Conservation (phyloP, 257 asterid species). For the Lithospermum erythrorhizon region DNA sequence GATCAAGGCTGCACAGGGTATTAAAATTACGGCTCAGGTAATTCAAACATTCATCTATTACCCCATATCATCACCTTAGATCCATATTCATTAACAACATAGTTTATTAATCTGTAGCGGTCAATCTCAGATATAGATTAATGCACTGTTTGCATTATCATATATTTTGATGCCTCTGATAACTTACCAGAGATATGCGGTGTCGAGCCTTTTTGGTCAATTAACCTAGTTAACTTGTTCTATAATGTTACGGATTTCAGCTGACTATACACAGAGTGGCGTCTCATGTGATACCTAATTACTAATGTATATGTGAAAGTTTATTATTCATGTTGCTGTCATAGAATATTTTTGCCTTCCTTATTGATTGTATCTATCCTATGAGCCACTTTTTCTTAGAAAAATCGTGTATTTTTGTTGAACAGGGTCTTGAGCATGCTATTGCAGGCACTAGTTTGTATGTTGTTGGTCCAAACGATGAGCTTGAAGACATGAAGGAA, state of each 20-base stretch:
- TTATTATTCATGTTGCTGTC: background rate
- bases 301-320: background rate
- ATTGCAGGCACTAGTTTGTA: conserved; percentile 92
- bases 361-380: too few species aligned
- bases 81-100: too few species aligned
- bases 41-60: background rate
- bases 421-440: conserved; percentile 94
- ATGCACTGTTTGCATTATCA: too few species aligned
- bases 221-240: too few species aligned
- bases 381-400: too few species aligned
- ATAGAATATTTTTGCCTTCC: too few species aligned
- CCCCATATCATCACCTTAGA: too few species aligned
- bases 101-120: too few species aligned
- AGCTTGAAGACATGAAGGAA: conserved; percentile 64
- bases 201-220: too few species aligned
- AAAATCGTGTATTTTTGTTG: background rate
- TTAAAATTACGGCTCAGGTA: conserved; percentile 95
- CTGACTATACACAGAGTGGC: background rate
- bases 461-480: conserved; percentile 82
- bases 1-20: conserved; percentile 96
- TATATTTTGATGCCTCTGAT: too few species aligned
- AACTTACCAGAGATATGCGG: too few species aligned
- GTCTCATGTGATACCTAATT: background rate
- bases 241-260: background rate
- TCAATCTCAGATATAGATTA: too few species aligned